A percentile compares a stretch with the other conserved stretches of the same genome.
phyloP scores from a whole-genome alignment of 441 rosid species.

The Bruguiera hainesii region DNA sequence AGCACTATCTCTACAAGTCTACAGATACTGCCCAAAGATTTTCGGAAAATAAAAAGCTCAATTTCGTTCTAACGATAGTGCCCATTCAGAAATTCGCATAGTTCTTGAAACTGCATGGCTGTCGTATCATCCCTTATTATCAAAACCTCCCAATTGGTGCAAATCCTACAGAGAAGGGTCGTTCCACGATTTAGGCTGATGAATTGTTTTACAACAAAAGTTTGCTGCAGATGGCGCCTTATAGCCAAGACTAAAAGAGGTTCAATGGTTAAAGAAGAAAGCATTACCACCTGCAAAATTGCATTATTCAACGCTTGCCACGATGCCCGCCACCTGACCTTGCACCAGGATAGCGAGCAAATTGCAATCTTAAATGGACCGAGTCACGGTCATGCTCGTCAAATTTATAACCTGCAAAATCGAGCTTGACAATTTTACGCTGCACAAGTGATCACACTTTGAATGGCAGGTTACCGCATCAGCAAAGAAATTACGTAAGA shows the following conservation, averaged over 20 bases:
- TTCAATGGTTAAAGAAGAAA: slow-evolving; percentile 24
- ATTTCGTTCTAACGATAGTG: slow-evolving; percentile 25
- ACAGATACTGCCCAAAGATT: slow-evolving; percentile 12
- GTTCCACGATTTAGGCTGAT: slow-evolving; percentile 39
- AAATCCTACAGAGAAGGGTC: slow-evolving; percentile 46
- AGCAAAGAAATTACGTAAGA: slow-evolving; percentile 16
- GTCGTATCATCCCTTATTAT: slow-evolving; percentile 29
- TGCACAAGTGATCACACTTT: slow-evolving; percentile 27
- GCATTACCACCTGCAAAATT: slow-evolving; percentile 40
- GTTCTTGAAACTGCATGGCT: slow-evolving; percentile 29
- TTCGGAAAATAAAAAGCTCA: slow-evolving; percentile 17
- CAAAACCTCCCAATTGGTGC: slow-evolving; percentile 29
- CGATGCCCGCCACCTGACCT: slow-evolving; percentile 74
- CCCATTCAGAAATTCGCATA: slow-evolving; percentile 23
- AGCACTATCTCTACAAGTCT: slow-evolving; percentile 20
- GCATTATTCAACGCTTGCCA: slow-evolving; percentile 49
- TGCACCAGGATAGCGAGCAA: slow-evolving; percentile 79
- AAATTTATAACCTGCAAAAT: slow-evolving; percentile 74
- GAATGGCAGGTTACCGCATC: slow-evolving; percentile 26
- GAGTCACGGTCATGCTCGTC: slow-evolving; percentile 67
- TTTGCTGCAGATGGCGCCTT: slow-evolving; percentile 27
- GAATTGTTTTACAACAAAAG: slow-evolving; percentile 26
- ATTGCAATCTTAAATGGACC: slow-evolving; percentile 59
- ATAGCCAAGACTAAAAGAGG: slow-evolving; percentile 32
- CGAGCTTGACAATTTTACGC: slow-evolving; percentile 44